Conservation (phyloP, 495 filamentous ascomycete genomes). For the Aspergillus leporis region DNA sequence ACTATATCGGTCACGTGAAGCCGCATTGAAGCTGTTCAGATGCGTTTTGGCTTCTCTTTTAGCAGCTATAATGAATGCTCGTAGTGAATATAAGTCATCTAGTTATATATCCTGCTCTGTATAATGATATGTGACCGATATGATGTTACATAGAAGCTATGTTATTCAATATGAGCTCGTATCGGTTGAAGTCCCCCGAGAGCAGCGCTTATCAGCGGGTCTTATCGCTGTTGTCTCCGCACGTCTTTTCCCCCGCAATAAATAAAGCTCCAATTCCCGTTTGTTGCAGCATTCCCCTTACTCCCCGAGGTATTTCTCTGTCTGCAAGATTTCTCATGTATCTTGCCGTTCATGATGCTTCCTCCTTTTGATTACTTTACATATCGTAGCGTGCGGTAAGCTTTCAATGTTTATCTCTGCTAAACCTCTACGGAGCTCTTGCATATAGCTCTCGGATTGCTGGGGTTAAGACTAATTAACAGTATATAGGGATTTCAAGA, state of each 20-base stretch:
- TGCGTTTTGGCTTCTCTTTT: background rate
- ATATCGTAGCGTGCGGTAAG: slow-evolving; percentile 55
- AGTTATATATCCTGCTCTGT: no score
- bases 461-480: background rate
- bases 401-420: slow-evolving; percentile 5
- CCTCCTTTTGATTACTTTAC: slow-evolving; percentile 61
- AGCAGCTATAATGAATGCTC: background rate
- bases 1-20: slow-evolving; percentile 12
- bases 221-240: slow-evolving; percentile 25
- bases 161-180: no score
- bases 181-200: background rate
- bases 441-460: background rate
- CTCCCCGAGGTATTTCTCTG: background rate
- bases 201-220: slow-evolving; percentile 27
- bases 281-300: slow-evolving; percentile 6
- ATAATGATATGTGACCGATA: no score
- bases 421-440: background rate
- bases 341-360: slow-evolving; percentile 40
- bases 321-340: slow-evolving; percentile 5
- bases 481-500: slow-evolving; percentile 69
- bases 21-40: background rate
- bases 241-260: slow-evolving; percentile 24
- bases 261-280: slow-evolving; percentile 18
- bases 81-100: background rate
- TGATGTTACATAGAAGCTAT: no score